These are phyloP conservation scores for Debaryomyces coudertii DNA, from an alignment of 1,139 yeast species.

Conservation along the genomic window DNA sequence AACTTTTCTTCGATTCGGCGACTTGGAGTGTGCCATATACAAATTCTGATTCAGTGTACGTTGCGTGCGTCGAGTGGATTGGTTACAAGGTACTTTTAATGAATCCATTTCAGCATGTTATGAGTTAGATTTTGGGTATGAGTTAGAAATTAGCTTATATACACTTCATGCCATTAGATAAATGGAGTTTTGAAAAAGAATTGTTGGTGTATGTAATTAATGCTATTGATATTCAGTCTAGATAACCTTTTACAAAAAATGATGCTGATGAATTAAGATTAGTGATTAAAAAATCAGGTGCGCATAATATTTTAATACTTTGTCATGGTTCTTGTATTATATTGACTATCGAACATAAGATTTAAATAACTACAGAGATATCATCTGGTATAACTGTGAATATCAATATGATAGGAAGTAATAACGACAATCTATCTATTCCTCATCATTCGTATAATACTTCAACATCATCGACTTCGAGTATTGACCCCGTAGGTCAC, in stretches of 20 bases:
- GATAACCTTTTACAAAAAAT: neutral
- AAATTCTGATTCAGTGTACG: neutral
- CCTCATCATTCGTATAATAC: constrained; percentile 18
- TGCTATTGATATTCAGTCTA: neutral
- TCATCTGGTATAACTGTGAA: neutral
- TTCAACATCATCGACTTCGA: constrained; percentile 16
- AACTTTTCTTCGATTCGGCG: constrained; percentile 2
- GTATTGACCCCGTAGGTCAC: constrained; percentile 1
- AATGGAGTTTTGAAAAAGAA: neutral
- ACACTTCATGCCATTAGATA: neutral
- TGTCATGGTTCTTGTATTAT: too few relatives aligned
- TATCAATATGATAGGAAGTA: constrained; percentile 1
- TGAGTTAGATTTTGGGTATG: neutral
- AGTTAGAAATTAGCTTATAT: neutral
- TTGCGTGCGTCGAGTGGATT: neutral
- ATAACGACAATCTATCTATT: constrained; percentile 12
- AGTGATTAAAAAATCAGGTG: neutral
- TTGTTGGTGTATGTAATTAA: neutral
- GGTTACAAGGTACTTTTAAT: constrained; percentile 2
- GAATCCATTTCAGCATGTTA: constrained; percentile 2
- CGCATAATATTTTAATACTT: neutral
- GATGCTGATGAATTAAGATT: neutral
- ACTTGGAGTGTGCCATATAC: neutral
- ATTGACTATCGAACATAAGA: neutral
- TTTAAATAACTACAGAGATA: neutral